phyloP scores from a whole-genome alignment of 129 eudicot genomes.

The Saposhnikovia divaricata region DNA sequence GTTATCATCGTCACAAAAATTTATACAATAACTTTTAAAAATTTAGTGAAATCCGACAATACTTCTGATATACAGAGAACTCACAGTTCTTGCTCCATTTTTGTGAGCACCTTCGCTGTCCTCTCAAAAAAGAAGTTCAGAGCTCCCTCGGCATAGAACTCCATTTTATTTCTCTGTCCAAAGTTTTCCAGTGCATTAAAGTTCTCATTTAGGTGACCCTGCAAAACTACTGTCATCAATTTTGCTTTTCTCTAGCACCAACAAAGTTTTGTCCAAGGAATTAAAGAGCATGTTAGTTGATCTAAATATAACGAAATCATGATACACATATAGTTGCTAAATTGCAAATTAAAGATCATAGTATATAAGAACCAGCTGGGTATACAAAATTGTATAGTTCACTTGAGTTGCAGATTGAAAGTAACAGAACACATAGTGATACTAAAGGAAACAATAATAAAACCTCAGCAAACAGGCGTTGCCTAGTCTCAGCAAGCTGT shows the following conservation, averaged over 20 bases:
- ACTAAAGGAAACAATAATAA: not conserved
- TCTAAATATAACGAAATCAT: not conserved
- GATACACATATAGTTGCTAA: not conserved
- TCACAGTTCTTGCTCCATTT: slow-evolving; percentile 2
- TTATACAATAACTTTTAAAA: not conserved
- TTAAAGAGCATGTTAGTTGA: too few species aligned
- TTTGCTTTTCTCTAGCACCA: not conserved
- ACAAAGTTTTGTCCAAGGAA: not conserved
- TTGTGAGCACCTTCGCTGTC: not conserved
- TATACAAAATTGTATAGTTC: not conserved
- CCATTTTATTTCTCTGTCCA: not conserved
- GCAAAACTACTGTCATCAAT: not conserved
- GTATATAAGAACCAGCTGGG: not conserved
- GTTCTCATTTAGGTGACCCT: not conserved
- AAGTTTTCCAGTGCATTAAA: not conserved
- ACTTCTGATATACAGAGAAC: not conserved
- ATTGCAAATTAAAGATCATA: not conserved
- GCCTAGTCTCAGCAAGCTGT: slow-evolving; percentile 2
- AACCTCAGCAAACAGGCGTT: not conserved
- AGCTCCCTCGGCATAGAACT: not conserved
- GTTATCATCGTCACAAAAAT: not conserved
- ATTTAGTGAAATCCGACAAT: not conserved
- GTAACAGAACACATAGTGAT: not conserved
- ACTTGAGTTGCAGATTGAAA: not conserved
- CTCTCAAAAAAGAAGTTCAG: not conserved